phyloP scores from a whole-genome alignment of 176 grass and related monocot species.

The Phoenix roebelenii region DNA sequence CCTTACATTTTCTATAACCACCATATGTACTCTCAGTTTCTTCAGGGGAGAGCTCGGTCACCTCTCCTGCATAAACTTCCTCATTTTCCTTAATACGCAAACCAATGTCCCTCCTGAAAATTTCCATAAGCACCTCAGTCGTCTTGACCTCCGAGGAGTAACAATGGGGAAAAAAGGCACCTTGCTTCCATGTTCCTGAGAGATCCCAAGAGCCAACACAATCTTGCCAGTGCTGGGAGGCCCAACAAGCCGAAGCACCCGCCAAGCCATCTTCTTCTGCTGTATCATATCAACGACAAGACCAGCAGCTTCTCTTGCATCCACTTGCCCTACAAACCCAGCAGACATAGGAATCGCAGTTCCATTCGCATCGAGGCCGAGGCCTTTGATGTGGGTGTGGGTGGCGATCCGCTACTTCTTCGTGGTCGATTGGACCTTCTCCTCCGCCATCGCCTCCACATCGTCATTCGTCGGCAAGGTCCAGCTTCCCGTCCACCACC shows the following conservation, averaged over 20 bases:
- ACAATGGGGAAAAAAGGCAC: slow-evolving; percentile 99
- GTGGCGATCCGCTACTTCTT: slow-evolving; percentile 90
- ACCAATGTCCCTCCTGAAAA: slow-evolving; percentile 83
- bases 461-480: slow-evolving; percentile 33
- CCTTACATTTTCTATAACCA: slow-evolving; percentile 51
- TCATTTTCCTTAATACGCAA: slow-evolving; percentile 98
- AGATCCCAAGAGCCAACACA: slow-evolving; percentile 70
- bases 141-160: slow-evolving; percentile 98
- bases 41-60: slow-evolving; percentile 93
- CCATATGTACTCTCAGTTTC: slow-evolving; percentile 68
- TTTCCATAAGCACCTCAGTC: slow-evolving; percentile 91
- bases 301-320: slow-evolving; percentile 60
- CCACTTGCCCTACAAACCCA: slow-evolving; percentile 49
- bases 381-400: slow-evolving; percentile 91
- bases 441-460: slow-evolving; percentile 41
- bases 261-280: slow-evolving; percentile 93
- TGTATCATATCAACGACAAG: slow-evolving; percentile 86
- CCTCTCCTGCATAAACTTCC: slow-evolving; percentile 97
- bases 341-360: not conserved
- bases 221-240: slow-evolving; percentile 89
- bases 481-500: slow-evolving; percentile 24
- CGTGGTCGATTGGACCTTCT: slow-evolving; percentile 82
- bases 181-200: slow-evolving; percentile 97
- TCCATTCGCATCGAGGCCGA: slow-evolving; percentile 77
- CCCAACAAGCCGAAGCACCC: slow-evolving; percentile 68